Evolutionary conservation across 257 asterid genomes (phyloP).

Genomic region (Solanum rostratum): DNA sequence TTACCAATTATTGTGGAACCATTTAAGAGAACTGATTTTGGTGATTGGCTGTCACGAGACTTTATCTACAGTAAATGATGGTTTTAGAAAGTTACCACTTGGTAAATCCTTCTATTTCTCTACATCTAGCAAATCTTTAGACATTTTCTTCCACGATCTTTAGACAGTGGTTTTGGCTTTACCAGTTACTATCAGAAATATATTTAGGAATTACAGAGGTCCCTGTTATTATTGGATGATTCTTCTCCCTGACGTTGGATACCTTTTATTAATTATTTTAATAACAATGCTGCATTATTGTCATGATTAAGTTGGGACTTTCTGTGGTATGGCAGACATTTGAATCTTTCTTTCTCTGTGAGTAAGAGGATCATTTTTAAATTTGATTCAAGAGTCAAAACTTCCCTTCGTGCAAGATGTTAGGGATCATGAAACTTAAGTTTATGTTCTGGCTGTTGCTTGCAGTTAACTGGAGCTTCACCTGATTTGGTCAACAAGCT

Average conservation of each 20-base stretch:
- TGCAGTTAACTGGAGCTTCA: conserved; percentile 70
- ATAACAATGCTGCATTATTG: background rate
- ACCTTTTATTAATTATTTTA: background rate
- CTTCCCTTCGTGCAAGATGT: background rate
- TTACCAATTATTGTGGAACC: background rate
- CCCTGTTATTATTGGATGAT: background rate
- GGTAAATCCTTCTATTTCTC: background rate
- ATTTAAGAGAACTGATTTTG: background rate
- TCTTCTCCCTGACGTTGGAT: background rate
- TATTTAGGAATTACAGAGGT: background rate
- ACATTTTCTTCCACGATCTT: background rate
- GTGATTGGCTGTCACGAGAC: background rate
- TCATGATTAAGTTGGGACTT: background rate
- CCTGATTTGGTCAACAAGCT: conserved; percentile 52
- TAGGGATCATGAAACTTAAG: background rate
- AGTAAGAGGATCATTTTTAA: background rate
- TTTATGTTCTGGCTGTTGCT: background rate
- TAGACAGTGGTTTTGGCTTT: background rate
- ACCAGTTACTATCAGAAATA: background rate
- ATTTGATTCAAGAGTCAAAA: background rate
- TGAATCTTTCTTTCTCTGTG: background rate
- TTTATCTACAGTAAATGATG: background rate
- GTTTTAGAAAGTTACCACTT: background rate
- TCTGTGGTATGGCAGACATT: background rate
- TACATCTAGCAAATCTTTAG: background rate